phyloP scores from a whole-genome alignment of 352 stramenopile genomes.

The Pythium aphanidermatum region DNA sequence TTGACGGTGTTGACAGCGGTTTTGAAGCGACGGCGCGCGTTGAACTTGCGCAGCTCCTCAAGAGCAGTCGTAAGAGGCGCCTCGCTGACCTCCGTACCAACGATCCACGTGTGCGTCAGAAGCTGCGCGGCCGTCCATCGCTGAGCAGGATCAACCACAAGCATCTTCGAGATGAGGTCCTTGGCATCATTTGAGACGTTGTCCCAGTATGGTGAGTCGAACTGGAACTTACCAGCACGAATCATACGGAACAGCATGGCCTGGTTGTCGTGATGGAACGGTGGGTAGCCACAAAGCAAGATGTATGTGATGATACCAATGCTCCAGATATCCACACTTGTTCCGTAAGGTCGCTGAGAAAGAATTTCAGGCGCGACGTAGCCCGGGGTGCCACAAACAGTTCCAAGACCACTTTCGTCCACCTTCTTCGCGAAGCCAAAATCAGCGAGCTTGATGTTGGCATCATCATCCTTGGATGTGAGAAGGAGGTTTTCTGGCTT shows the following conservation, averaged over 20 bases:
- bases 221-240: constrained; percentile 57
- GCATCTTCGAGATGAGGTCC: constrained; percentile 86
- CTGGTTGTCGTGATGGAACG: constrained; percentile 91
- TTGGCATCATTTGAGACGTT: constrained; percentile 62
- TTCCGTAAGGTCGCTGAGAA: constrained; percentile 61
- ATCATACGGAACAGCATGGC: constrained; percentile 75
- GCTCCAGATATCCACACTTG: constrained; percentile 86
- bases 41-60: constrained; percentile 89
- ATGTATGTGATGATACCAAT: constrained; percentile 90
- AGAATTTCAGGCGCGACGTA: constrained; percentile 84
- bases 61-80: constrained; percentile 84
- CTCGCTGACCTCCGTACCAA: constrained; percentile 48
- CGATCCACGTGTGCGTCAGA: constrained; percentile 88
- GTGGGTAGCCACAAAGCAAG: constrained; percentile 74
- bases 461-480: constrained; percentile 62
- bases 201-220: constrained; percentile 73
- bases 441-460: constrained; percentile 78
- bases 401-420: constrained; percentile 46
- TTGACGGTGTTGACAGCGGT: constrained; percentile 89
- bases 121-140: constrained; percentile 71
- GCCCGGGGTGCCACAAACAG: constrained; percentile 64
- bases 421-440: constrained; percentile 84
- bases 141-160: constrained; percentile 79
- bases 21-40: constrained; percentile 93
- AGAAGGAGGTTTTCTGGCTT: constrained; percentile 95